phyloP scores from a whole-genome alignment of 2,329 filamentous ascomycete species.

The Sporothrix sp. region DNA sequence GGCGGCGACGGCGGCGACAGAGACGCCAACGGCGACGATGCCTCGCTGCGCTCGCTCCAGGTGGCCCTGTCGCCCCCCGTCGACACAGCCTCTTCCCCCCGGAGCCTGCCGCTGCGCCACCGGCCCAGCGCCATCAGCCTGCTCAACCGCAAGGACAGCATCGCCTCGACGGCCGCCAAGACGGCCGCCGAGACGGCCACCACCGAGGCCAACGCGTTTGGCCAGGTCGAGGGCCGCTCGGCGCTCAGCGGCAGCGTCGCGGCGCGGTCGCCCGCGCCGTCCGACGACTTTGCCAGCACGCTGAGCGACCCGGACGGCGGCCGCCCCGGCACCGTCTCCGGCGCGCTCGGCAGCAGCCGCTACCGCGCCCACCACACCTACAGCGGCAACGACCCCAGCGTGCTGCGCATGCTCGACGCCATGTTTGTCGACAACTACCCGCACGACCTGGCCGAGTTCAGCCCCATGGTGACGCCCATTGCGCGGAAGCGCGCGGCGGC shows the following conservation, averaged over 20 bases:
- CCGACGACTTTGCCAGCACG: constrained; percentile 18
- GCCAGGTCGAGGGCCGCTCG: constrained; percentile 50
- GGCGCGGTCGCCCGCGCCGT: constrained; percentile 17
- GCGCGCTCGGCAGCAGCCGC: constrained; percentile 23
- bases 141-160: constrained; percentile 46
- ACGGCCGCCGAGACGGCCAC: constrained; percentile 49
- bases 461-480: constrained; percentile 66
- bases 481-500: constrained; percentile 43
- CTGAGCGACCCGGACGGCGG: constrained; percentile 15
- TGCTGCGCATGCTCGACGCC: constrained; percentile 65
- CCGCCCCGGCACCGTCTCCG: constrained; percentile 22
- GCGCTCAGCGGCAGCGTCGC: constrained; percentile 24
- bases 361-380: constrained; percentile 70
- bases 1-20: no score
- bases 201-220: constrained; percentile 50
- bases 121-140: constrained; percentile 51
- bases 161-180: constrained; percentile 31
- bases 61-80: constrained; percentile 27
- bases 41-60: constrained; percentile 20
- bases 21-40: no score
- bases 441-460: constrained; percentile 59
- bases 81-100: not conserved
- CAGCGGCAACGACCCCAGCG: constrained; percentile 62
- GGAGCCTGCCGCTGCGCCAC: constrained; percentile 33
- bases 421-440: constrained; percentile 70